Base-by-base conservation (phyloP, 1,139 yeast genomes). In the Pichia sp. region DNA sequence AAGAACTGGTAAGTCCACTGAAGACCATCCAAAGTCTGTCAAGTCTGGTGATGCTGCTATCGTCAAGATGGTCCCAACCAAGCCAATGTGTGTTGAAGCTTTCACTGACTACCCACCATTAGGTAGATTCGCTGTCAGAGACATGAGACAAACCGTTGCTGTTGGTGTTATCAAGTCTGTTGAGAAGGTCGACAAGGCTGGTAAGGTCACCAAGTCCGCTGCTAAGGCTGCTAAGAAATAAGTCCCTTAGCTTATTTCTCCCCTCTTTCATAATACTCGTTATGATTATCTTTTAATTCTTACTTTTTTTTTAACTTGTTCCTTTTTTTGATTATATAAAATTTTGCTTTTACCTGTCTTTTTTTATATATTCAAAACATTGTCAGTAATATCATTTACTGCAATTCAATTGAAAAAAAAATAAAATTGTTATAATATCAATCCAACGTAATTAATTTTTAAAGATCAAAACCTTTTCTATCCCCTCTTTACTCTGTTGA, bases 201-300 rank as follows among this genome's bases (percentile, higher is more conserved):
- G 95, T 83, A 93, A 93, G 93, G 97, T 93, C 72, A 93, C 99
- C 93, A 93, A 93, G 92, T 95, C 99, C 79, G 98, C 98, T 77
- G 85, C 80, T 74, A 93, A 93, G 91, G 97, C 97, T 79, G 86
- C 87, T 76, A 92, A 91, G 92, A 90, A 92, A 85, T 92, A 92
- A 87, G 75, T 56, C 29, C 17, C 86, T 80, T 85, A 87, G 17
- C 95, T 70, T 87, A 20, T 42, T 24, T 20, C n/a, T 36, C 41
- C 17, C 20, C 29, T 42, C 20, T 20, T 12, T 42, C 12, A 17
- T 20, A 24, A 42, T 42, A 12, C 12, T 42, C 14, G 20, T 42
- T 42, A 42, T 42, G 12, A 38, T 38, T 14, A 38, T 38, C 17
- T 38, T 38, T 38, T 46, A 43, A 43, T 43, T 43, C 49, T 46